These are phyloP conservation scores for Phytophthora agathidicida DNA, from an alignment of 352 stramenopile genomes.

Conservation along the genomic window DNA sequence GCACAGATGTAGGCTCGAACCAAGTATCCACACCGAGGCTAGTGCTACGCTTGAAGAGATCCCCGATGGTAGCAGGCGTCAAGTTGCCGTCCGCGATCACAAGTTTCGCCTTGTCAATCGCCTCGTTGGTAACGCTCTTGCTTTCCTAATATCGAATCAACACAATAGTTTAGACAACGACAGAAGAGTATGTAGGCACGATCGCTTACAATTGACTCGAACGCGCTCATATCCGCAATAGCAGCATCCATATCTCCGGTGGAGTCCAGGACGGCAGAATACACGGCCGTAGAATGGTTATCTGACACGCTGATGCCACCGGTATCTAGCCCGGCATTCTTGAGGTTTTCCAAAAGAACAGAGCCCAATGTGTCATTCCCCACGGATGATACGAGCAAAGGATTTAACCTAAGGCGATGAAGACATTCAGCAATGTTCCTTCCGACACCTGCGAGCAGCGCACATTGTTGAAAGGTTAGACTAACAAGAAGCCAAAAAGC, in stretches of 20 bases:
- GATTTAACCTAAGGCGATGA: slow-evolving; percentile 64
- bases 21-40: slow-evolving; percentile 52
- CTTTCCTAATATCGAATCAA: slow-evolving; percentile 42
- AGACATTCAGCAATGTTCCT: slow-evolving; percentile 92
- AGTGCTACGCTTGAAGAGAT: slow-evolving; percentile 58
- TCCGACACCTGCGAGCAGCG: slow-evolving; percentile 78
- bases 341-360: slow-evolving; percentile 75
- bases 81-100: slow-evolving; percentile 86
- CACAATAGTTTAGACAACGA: slow-evolving; percentile 2
- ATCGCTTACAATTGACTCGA: slow-evolving; percentile 73
- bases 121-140: slow-evolving; percentile 42
- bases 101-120: slow-evolving; percentile 54
- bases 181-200: background rate
- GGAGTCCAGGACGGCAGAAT: slow-evolving; percentile 80
- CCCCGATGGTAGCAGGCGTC: slow-evolving; percentile 42
- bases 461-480: too few relatives aligned
- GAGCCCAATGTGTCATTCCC: slow-evolving; percentile 76
- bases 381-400: slow-evolving; percentile 83
- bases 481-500: too few relatives aligned
- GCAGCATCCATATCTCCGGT: slow-evolving; percentile 84
- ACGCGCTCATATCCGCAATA: slow-evolving; percentile 87
- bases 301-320: slow-evolving; percentile 60
- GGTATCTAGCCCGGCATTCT: slow-evolving; percentile 62
- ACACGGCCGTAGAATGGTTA: slow-evolving; percentile 77
- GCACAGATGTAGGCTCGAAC: slow-evolving; percentile 89